Percentiles rank a stretch among this genome's conserved stretches.
Conservation (phyloP, 2,329 filamentous ascomycete species). For the Nemania diffusa region DNA sequence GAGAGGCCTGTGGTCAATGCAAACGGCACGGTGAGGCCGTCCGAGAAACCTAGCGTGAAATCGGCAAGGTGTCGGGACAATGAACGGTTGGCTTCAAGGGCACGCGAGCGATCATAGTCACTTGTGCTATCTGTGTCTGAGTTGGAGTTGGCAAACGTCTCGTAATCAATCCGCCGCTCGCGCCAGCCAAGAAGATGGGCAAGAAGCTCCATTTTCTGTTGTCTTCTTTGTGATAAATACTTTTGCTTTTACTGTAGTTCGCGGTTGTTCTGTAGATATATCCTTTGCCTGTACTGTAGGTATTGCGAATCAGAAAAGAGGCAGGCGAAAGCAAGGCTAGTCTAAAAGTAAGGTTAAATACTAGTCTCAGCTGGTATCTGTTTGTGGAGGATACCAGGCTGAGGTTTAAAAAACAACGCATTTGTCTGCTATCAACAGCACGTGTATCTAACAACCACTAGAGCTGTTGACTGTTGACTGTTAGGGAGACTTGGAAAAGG, state of each 20-base stretch:
- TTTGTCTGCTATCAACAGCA: not conserved
- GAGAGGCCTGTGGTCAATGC: conserved; percentile 80
- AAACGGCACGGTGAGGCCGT: conserved; percentile 83
- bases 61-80: conserved; percentile 62
- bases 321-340: not conserved
- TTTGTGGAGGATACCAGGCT: not conserved
- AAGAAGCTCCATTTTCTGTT: conserved; percentile 26
- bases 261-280: not conserved
- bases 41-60: conserved; percentile 79
- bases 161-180: conserved; percentile 34
- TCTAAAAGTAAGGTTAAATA: not conserved
- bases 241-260: too few species aligned
- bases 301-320: too few species aligned
- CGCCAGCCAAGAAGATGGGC: conserved; percentile 24
- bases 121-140: conserved; percentile 1
- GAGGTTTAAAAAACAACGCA: not conserved
- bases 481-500: not conserved
- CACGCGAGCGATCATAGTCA: conserved; percentile 1
- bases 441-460: not conserved
- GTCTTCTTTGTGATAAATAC: not conserved
- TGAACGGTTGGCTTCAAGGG: not conserved
- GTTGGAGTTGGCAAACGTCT: conserved; percentile 32
- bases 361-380: not conserved
- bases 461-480: too few species aligned
- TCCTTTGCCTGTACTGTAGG: not conserved